Conservation (phyloP, 2,329 filamentous ascomycete species). For the Leptographium radiaticola region DNA sequence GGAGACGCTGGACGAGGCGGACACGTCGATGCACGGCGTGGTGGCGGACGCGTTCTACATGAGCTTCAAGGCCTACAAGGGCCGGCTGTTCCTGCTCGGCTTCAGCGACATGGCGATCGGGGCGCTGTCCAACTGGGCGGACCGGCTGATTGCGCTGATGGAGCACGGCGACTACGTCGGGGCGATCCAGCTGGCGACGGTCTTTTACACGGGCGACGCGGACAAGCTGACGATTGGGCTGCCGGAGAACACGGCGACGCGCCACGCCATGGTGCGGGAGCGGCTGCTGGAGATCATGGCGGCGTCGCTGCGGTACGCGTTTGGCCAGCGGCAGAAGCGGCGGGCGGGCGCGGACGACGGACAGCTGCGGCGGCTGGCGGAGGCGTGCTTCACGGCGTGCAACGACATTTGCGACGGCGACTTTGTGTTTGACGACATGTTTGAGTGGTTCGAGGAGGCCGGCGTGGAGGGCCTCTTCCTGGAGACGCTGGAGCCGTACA, state of each 20-base stretch:
- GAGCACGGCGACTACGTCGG: conserved; percentile 92
- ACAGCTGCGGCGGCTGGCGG: conserved; percentile 64
- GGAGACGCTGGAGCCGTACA: conserved; percentile 76
- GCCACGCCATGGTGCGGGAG: conserved; percentile 74
- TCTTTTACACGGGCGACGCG: conserved; percentile 82
- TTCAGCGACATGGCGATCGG: conserved; percentile 88
- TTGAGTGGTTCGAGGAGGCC: conserved; percentile 76
- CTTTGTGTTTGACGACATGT: conserved; percentile 84
- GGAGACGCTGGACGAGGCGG: conserved; percentile 77
- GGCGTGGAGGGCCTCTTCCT: conserved; percentile 65
- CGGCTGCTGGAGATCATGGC: conserved; percentile 88
- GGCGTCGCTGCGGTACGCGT: conserved; percentile 81
- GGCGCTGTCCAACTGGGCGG: conserved; percentile 91
- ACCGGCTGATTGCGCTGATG: conserved; percentile 85
- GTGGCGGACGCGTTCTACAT: conserved; percentile 96
- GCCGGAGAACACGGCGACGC: conserved; percentile 63
- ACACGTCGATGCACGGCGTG: conserved; percentile 83
- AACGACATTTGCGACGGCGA: conserved; percentile 64
- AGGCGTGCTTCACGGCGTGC: conserved; percentile 74
- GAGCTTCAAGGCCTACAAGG: conserved; percentile 94
- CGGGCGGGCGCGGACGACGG: conserved; percentile 30
- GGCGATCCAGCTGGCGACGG: conserved; percentile 79
- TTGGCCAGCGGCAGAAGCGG: conserved; percentile 47
- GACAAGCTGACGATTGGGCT: conserved; percentile 90
- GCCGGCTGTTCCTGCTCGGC: conserved; percentile 81